These are phyloP conservation scores for Hymenotorrendiella dingleyae DNA, from an alignment of 2,329 filamentous ascomycete genomes.

Conservation along the genomic window DNA sequence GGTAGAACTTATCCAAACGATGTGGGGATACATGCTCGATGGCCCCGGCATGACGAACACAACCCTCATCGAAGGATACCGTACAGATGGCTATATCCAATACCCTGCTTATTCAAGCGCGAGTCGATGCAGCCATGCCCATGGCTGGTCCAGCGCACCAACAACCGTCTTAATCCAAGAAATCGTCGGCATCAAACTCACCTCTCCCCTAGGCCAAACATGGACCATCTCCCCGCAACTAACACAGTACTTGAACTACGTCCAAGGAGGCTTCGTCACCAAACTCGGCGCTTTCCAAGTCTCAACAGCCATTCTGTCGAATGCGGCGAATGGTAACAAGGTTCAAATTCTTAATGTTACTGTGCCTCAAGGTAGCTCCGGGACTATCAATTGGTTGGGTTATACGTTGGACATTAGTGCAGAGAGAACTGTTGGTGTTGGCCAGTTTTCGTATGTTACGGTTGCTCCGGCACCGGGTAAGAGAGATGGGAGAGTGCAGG, in stretches of 20 bases:
- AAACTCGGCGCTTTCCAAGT: conserved; percentile 33
- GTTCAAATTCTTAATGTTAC: conserved; percentile 24
- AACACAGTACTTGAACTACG: conserved; percentile 32
- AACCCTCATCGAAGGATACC: conserved; percentile 34
- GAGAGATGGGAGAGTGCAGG: conserved; percentile 5
- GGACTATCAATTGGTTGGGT: conserved; percentile 24
- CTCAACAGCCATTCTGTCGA: conserved; percentile 13
- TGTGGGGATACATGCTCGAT: conserved; percentile 52
- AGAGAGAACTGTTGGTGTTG: background rate
- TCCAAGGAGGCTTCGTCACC: conserved; percentile 34
- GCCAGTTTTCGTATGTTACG: background rate
- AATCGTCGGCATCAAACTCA: conserved; percentile 37
- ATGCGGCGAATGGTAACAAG: conserved; percentile 12
- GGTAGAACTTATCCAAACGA: conserved; percentile 38
- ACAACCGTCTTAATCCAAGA: conserved; percentile 39
- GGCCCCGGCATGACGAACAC: conserved; percentile 33
- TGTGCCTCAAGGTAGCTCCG: conserved; percentile 23
- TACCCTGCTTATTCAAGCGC: conserved; percentile 28
- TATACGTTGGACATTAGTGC: conserved; percentile 10
- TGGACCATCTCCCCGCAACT: conserved; percentile 36
- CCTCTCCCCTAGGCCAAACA: conserved; percentile 31
- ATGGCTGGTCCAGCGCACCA: conserved; percentile 44
- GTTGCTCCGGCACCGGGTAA: background rate
- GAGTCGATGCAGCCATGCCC: conserved; percentile 39
- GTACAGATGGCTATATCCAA: conserved; percentile 33